Base-by-base conservation (phyloP, 257 asterid genomes). In the Solanum infundibuliforme region DNA sequence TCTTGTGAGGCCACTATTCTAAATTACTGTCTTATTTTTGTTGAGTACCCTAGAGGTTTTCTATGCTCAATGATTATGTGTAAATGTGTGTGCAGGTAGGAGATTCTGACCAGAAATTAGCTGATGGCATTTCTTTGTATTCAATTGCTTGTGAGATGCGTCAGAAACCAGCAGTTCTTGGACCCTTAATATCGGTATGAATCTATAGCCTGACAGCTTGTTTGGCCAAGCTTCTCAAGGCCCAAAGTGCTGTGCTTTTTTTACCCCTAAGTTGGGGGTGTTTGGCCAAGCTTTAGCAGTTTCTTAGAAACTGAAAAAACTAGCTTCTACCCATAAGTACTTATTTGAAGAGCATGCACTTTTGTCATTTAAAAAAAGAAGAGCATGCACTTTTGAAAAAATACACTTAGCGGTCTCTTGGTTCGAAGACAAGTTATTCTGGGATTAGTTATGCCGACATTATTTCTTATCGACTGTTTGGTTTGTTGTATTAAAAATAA, bases 81-180 rank as follows among this genome's bases (percentile, higher is more conserved):
- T 88, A 10, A 89, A 89, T 84, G 83, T 79, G 43, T 31, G 31
- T 93, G 91, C 93, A 97, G 99, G 99, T 97, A 12, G 99, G 99
- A 87, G 96, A 97, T 25, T 94, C 98, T 85, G 94, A 95, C 89
- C 98, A 95, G 94, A 97, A 95, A 88, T 89, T 95, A 88, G 95
- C 98, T 35, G 98, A 96, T 86, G 99, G 98, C 79, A 97, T 97
- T 87, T 89, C 98, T 86, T 87, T 97, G 89, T 93, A 91, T 91
- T 83, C 96, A 1, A 89, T 97, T 84, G 88, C 93, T 34, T 86
- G 98, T 29, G 98, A 95, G 75, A 87, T 35, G 90, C 91, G 93
- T 60, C 94, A 93, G 92, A 97, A 91, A 88, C 91, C 96, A 31
- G 98, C 97, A 72, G 92, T 97, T 71, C 89, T 97, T 87, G 98